phyloP scores from a whole-genome alignment of 208 protist species.

The Leishmania major region DNA sequence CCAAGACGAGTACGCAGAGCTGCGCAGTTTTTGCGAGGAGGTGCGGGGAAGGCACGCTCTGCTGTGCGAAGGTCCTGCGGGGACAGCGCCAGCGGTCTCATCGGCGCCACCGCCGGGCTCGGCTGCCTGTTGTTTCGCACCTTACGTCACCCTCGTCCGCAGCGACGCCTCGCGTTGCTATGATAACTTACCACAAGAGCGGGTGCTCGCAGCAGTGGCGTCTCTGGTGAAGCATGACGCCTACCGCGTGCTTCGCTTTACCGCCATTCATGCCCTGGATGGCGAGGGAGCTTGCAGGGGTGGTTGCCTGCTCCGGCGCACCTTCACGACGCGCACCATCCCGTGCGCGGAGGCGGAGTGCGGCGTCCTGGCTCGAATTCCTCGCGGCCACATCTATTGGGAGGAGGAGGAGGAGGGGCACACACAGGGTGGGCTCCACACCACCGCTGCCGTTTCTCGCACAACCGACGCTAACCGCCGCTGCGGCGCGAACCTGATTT shows the following conservation, averaged over 20 bases:
- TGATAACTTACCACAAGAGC: conserved; percentile 63
- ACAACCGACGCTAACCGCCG: neutral
- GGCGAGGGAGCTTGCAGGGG: neutral
- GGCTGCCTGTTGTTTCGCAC: neutral
- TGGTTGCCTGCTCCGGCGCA: conserved; percentile 18
- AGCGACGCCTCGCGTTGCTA: conserved; percentile 74
- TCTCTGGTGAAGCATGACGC: conserved; percentile 44
- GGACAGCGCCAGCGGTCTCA: neutral
- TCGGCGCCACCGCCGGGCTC: neutral
- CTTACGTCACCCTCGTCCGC: conserved; percentile 32
- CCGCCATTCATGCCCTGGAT: neutral
- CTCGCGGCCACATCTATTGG: conserved; percentile 47
- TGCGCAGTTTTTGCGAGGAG: conserved; percentile 58
- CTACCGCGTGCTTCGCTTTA: conserved; percentile 48
- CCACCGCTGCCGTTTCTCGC: neutral
- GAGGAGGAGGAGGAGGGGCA: conserved; percentile 22
- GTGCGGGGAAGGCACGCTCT: conserved; percentile 8
- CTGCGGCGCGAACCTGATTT: conserved; percentile 10
- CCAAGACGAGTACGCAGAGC: conserved; percentile 65
- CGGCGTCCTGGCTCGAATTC: conserved; percentile 37
- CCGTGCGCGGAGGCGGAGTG: conserved; percentile 17
- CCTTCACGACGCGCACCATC: conserved; percentile 27
- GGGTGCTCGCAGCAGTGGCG: conserved; percentile 40
- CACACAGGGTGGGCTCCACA: neutral
- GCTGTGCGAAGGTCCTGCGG: neutral